phyloP scores from a whole-genome alignment of 2,329 filamentous ascomycete genomes.

The Waltergamsia citrina region DNA sequence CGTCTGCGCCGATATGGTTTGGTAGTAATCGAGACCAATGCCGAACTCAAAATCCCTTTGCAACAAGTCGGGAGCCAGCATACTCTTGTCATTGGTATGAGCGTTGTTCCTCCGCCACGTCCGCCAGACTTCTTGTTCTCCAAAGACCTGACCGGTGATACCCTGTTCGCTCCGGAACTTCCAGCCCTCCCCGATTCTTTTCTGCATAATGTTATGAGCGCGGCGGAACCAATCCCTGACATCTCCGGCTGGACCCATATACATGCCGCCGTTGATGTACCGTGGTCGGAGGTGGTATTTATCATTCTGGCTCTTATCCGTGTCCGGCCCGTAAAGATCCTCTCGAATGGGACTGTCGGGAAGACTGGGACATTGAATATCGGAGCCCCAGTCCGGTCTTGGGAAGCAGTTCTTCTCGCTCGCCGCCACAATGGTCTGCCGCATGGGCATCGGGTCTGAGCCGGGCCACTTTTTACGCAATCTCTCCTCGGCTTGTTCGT shows the following conservation, averaged over 20 bases:
- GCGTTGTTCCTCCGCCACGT: conserved; percentile 12
- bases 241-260: conserved; percentile 17
- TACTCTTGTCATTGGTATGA: not conserved
- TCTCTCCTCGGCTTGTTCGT: conserved; percentile 7
- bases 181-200: conserved; percentile 5
- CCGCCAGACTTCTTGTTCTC: conserved; percentile 19
- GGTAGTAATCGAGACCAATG: conserved; percentile 16
- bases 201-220: conserved; percentile 14
- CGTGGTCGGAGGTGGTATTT: conserved; percentile 12
- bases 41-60: conserved; percentile 12
- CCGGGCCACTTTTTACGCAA: conserved; percentile 8
- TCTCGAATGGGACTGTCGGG: conserved; percentile 11
- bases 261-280: conserved; percentile 18
- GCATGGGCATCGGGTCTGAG: conserved; percentile 8
- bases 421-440: conserved; percentile 13
- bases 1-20: conserved; percentile 12
- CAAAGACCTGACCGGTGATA: conserved; percentile 19
- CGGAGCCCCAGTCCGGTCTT: conserved; percentile 6
- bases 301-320: conserved; percentile 6
- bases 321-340: conserved; percentile 13
- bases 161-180: conserved; percentile 18
- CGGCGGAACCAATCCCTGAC: conserved; percentile 14
- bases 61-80: not conserved
- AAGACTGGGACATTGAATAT: conserved; percentile 13
- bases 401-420: conserved; percentile 14